phyloP scores from a whole-genome alignment of 78 protist genomes.

The Pelomyxa schiedti region DNA sequence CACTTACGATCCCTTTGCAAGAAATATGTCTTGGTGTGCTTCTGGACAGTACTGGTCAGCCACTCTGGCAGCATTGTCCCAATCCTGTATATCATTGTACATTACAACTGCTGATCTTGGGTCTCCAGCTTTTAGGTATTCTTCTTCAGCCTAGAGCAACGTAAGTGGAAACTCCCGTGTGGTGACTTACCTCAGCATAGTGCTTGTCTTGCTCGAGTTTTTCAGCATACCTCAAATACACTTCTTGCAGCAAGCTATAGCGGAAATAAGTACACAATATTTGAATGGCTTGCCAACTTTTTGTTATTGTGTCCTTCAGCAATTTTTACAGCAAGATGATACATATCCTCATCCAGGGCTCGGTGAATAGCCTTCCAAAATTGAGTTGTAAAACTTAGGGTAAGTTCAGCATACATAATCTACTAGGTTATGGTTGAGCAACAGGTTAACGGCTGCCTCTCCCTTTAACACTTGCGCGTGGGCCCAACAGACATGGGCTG shows the following conservation, averaged over 20 bases:
- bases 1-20: slow-evolving; percentile 26
- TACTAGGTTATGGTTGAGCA: slow-evolving; percentile 52
- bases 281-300: no score
- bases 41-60: slow-evolving; percentile 51
- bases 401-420: no score
- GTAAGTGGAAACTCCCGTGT: no score
- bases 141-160: slow-evolving; percentile 63
- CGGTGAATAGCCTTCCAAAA: no score
- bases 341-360: no score
- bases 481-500: slow-evolving; percentile 37
- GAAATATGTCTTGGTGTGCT: slow-evolving; percentile 12
- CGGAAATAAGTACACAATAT: no score
- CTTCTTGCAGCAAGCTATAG: slow-evolving; percentile 21
- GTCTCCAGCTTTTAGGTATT: slow-evolving; percentile 46
- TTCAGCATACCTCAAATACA: slow-evolving; percentile 64
- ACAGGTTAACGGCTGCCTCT: slow-evolving; percentile 63
- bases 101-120: slow-evolving; percentile 77
- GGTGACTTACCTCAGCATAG: no score
- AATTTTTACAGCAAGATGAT: no score
- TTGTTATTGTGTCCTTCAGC: no score
- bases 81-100: slow-evolving; percentile 63
- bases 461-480: slow-evolving; percentile 57
- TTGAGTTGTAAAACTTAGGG: no score
- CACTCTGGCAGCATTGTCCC: slow-evolving; percentile 66
- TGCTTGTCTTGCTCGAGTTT: slow-evolving; percentile 62